These are phyloP conservation scores for Epichloe sylvatica DNA, from an alignment of 2,329 filamentous ascomycete species.

Conservation along the genomic window DNA sequence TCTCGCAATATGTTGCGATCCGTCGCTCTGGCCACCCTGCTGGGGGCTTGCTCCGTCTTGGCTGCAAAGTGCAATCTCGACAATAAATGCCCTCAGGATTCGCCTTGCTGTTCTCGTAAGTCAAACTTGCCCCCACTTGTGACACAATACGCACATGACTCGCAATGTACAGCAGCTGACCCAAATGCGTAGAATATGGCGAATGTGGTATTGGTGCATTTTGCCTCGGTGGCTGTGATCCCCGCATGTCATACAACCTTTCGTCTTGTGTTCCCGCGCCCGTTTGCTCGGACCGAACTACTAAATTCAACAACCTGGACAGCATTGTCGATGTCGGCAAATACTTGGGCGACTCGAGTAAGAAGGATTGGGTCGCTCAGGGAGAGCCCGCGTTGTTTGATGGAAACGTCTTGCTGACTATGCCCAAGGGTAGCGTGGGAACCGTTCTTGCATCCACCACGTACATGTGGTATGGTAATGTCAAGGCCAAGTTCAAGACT, in stretches of 20 bases:
- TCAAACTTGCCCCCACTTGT: conserved; percentile 12
- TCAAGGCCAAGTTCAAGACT: conserved; percentile 73
- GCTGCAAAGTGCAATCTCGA: conserved; percentile 31
- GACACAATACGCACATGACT: not conserved
- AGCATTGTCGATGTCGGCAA: conserved; percentile 55
- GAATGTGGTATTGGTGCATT: conserved; percentile 87
- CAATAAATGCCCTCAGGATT: conserved; percentile 53
- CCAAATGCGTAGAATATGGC: conserved; percentile 56
- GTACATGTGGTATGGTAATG: conserved; percentile 96
- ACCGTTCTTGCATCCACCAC: conserved; percentile 71
- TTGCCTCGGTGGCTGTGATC: conserved; percentile 92
- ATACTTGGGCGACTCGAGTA: conserved; percentile 72
- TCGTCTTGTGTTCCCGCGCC: conserved; percentile 77
- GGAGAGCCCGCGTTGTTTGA: conserved; percentile 58
- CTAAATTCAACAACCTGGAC: conserved; percentile 60
- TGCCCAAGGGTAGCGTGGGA: conserved; percentile 73
- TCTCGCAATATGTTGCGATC: conserved; percentile 19
- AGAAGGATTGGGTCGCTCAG: conserved; percentile 80
- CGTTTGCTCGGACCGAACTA: conserved; percentile 60
- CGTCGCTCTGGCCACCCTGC: conserved; percentile 17
- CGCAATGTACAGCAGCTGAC: conserved; percentile 8
- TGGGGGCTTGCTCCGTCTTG: conserved; percentile 18
- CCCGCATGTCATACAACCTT: conserved; percentile 66
- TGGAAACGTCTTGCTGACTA: conserved; percentile 67
- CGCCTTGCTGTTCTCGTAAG: conserved; percentile 73